These are phyloP conservation scores for Eleusine indica DNA, from an alignment of 176 grass and related monocot genomes.

Conservation along the genomic window DNA sequence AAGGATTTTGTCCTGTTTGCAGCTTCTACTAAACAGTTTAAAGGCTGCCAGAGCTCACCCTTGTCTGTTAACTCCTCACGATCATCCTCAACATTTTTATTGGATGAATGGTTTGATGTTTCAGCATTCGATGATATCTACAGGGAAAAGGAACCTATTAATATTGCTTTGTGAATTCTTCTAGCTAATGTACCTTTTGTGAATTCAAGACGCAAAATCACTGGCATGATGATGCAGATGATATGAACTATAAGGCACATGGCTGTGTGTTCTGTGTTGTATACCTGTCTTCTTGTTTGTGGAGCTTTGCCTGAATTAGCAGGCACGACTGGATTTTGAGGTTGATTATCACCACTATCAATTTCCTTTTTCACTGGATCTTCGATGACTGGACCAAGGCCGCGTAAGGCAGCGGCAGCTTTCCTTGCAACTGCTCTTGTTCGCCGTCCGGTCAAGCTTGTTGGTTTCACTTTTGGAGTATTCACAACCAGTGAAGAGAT, in stretches of 20 bases:
- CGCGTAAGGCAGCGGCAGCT: slow-evolving; percentile 52
- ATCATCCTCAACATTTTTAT: slow-evolving; percentile 47
- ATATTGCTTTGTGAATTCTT: slow-evolving; percentile 23
- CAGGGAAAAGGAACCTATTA: slow-evolving; percentile 28
- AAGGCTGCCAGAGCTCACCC: slow-evolving; percentile 75
- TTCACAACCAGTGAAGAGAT: slow-evolving; percentile 75
- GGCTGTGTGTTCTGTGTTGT: neutral
- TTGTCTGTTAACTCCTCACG: slow-evolving; percentile 55
- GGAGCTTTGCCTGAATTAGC: slow-evolving; percentile 50
- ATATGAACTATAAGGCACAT: slow-evolving; percentile 3
- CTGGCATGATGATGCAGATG: slow-evolving; percentile 5
- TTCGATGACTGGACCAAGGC: slow-evolving; percentile 47
- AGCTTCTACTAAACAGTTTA: slow-evolving; percentile 84
- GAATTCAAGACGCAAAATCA: slow-evolving; percentile 17
- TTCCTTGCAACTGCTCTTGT: slow-evolving; percentile 79
- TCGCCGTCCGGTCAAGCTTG: slow-evolving; percentile 59
- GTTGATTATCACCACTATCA: slow-evolving; percentile 48
- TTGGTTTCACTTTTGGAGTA: slow-evolving; percentile 61
- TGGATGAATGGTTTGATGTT: slow-evolving; percentile 50
- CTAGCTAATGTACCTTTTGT: slow-evolving; percentile 16
- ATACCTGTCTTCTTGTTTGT: slow-evolving; percentile 65
- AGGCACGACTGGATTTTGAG: slow-evolving; percentile 47
- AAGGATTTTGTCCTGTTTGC: slow-evolving; percentile 74
- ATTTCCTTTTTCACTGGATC: slow-evolving; percentile 65
- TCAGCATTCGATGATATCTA: slow-evolving; percentile 63